Conservation (phyloP, 2,329 filamentous ascomycete species). For the Penicillium occitanis region DNA sequence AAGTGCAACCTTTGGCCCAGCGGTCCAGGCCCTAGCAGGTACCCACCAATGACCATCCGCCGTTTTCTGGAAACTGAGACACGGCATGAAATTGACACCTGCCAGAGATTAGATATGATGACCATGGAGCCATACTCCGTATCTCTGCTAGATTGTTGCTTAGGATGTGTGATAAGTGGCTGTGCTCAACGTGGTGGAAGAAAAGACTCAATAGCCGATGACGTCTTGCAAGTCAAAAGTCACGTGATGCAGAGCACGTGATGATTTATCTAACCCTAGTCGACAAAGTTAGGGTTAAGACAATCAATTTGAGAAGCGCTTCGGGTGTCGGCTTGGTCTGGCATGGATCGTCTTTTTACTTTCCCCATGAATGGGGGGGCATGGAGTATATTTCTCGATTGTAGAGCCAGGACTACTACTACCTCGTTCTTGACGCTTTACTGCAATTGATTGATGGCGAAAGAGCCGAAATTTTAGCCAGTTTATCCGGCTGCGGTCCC, state of each 20-base stretch:
- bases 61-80: neutral
- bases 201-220: neutral
- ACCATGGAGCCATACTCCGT: neutral
- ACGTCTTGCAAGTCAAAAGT: neutral
- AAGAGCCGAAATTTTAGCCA: neutral
- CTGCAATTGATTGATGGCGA: neutral
- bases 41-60: neutral
- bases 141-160: neutral
- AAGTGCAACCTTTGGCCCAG: neutral
- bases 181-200: neutral
- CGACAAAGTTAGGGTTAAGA: neutral
- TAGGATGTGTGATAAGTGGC: neutral
- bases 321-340: neutral
- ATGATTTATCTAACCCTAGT: neutral
- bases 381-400: neutral
- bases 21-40: conserved; percentile 4
- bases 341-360: neutral
- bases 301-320: neutral
- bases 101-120: neutral
- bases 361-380: neutral
- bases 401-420: neutral
- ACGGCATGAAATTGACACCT: neutral
- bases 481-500: neutral
- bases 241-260: neutral
- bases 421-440: neutral